These are phyloP conservation scores for Salinomyces thailandicus DNA, from an alignment of 2,329 filamentous ascomycete genomes.

Conservation along the genomic window DNA sequence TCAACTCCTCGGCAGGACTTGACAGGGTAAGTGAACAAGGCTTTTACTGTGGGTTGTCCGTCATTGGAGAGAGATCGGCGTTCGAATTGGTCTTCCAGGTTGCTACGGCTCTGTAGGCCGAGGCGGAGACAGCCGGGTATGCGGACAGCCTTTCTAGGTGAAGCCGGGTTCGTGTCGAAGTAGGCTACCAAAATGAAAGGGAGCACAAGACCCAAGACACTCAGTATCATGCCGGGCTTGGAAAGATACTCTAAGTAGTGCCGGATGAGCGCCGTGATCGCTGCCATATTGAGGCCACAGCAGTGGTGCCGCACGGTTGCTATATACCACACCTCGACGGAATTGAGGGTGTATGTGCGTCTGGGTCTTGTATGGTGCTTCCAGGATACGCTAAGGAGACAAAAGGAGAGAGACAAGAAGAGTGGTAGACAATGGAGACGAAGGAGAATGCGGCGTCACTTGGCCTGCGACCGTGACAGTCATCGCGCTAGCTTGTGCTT, in stretches of 20 bases:
- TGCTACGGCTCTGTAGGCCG: constrained; percentile 15
- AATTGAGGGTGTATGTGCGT: no score
- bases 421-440: no score
- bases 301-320: no score
- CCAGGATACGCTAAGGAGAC: no score
- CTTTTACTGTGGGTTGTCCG: constrained; percentile 46
- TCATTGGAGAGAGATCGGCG: background rate
- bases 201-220: constrained; percentile 10
- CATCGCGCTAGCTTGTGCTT: no score
- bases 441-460: no score
- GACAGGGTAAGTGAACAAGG: constrained; percentile 69
- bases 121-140: constrained; percentile 18
- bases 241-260: constrained; percentile 17
- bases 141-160: constrained; percentile 8
- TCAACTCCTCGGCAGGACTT: constrained; percentile 75
- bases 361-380: no score
- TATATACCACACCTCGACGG: no score
- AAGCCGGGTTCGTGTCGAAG: constrained; percentile 3
- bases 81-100: constrained; percentile 17
- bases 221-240: constrained; percentile 10
- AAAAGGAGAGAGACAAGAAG: no score
- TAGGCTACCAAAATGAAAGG: constrained; percentile 8
- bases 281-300: constrained; percentile 7
- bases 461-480: no score
- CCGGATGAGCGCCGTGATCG: constrained; percentile 7